Evolutionary conservation across 495 filamentous ascomycete genomes (phyloP).

Genomic region (Stereocaulon alpinum): DNA sequence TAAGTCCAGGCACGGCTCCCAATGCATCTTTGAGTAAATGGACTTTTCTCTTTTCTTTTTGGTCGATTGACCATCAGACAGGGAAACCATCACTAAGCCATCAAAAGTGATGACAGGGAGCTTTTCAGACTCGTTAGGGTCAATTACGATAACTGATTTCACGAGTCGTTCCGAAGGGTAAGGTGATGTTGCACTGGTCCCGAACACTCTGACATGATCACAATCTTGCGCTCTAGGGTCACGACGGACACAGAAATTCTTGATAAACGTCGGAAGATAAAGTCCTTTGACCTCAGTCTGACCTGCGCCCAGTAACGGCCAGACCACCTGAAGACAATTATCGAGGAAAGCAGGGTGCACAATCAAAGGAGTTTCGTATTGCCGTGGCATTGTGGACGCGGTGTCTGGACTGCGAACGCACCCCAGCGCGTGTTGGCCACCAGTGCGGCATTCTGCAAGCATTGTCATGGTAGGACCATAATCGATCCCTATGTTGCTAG

Average conservation of each 20-base stretch:
- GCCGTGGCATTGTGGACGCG: conserved; percentile 35
- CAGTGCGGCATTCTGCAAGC: not conserved
- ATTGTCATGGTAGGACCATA: conserved; percentile 3
- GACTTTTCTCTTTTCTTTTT: not conserved
- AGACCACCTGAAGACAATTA: conserved; percentile 13
- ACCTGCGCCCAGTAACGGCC: conserved; percentile 25
- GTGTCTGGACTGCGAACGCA: conserved; percentile 37
- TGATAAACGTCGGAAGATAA: conserved; percentile 23
- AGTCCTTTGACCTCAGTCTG: conserved; percentile 14
- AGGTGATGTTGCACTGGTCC: conserved; percentile 25
- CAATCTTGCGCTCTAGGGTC: not conserved
- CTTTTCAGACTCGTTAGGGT: not conserved
- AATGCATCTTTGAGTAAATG: conserved; percentile 37
- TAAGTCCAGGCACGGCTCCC: conserved; percentile 38
- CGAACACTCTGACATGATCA: conserved; percentile 24
- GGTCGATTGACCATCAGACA: not conserved
- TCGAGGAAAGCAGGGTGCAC: conserved; percentile 3
- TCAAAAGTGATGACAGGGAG: not conserved
- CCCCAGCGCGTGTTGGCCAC: conserved; percentile 18
- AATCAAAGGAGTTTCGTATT: not conserved
- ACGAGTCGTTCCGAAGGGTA: conserved; percentile 23
- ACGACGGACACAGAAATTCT: not conserved
- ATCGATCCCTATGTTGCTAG: not conserved
- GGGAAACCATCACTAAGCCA: not conserved
- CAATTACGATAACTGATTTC: not conserved